A percentile compares a stretch with the other conserved stretches of the same genome.
Conservation (phyloP, 139 green algal species). For the Auxenochlorella pyrenoidosa region DNA sequence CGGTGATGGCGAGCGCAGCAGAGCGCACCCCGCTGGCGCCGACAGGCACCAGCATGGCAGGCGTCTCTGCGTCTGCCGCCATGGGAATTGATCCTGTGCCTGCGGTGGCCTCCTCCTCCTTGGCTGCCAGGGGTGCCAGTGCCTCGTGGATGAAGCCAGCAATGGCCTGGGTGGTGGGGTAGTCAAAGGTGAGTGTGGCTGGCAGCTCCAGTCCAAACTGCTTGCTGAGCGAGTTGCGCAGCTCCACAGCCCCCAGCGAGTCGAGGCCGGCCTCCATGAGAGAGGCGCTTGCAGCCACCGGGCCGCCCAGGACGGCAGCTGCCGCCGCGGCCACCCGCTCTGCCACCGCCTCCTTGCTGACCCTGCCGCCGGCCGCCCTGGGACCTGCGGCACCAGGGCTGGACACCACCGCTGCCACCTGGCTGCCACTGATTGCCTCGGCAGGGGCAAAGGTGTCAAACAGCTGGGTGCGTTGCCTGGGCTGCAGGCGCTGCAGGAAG, state of each 20-base stretch:
- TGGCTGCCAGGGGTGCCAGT: constrained; percentile 11
- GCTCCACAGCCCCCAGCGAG: constrained; percentile 84
- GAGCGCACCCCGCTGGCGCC: not conserved
- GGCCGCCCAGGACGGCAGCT: constrained; percentile 33
- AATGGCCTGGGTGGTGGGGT: constrained; percentile 64
- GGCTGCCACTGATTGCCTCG: not conserved
- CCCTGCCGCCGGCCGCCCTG: not conserved
- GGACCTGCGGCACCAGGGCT: not conserved
- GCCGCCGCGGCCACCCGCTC: constrained; percentile 42
- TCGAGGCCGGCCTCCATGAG: constrained; percentile 72
- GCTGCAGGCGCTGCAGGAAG: constrained; percentile 61
- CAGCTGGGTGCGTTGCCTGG: constrained; percentile 32
- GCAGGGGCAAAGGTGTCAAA: constrained; percentile 38
- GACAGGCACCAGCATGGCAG: not conserved
- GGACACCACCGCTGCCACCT: not conserved
- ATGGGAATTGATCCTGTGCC: too few species aligned
- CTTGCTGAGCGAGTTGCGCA: constrained; percentile 79
- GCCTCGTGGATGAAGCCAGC: constrained; percentile 48
- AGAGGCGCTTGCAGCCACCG: constrained; percentile 39
- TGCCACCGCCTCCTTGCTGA: constrained; percentile 32
- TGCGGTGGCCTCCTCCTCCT: not conserved
- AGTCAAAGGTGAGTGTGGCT: constrained; percentile 78
- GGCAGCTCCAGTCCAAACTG: constrained; percentile 67
- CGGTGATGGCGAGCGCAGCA: constrained; percentile 44
- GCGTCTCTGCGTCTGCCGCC: not conserved